phyloP scores from a whole-genome alignment of 441 rosid species.

The Melastoma candidum region DNA sequence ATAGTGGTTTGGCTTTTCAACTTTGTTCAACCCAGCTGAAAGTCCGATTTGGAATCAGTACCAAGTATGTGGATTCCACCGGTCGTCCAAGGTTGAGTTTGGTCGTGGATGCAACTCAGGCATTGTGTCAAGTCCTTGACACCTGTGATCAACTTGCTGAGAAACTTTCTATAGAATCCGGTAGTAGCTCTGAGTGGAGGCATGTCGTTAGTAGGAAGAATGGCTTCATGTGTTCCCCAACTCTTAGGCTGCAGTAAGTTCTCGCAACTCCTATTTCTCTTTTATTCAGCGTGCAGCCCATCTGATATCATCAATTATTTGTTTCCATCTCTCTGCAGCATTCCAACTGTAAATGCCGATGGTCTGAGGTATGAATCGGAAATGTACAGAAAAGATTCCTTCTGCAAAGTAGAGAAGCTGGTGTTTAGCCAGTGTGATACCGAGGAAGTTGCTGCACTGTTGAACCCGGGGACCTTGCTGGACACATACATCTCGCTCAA shows the following conservation, averaged over 20 bases:
- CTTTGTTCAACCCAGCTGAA: constrained; percentile 47
- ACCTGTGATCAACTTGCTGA: constrained; percentile 43
- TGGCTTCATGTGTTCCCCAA: constrained; percentile 27
- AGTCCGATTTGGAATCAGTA: constrained; percentile 46
- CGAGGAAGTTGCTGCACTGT: constrained; percentile 35
- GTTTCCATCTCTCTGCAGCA: constrained; percentile 29
- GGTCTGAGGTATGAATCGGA: constrained; percentile 42
- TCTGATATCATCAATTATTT: background rate
- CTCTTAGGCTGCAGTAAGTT: constrained; percentile 68
- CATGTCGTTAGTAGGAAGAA: constrained; percentile 26
- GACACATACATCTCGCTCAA: constrained; percentile 55
- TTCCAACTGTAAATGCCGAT: constrained; percentile 40
- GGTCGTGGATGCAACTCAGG: constrained; percentile 41
- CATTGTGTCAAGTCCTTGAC: constrained; percentile 45
- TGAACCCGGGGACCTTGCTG: constrained; percentile 36
- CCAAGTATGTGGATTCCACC: constrained; percentile 37
- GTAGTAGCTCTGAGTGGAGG: constrained; percentile 64
- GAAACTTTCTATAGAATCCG: constrained; percentile 31
- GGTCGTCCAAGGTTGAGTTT: constrained; percentile 70
- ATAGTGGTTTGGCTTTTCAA: constrained; percentile 36
- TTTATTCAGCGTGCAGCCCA: background rate
- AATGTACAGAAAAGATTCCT: constrained; percentile 50
- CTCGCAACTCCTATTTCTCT: background rate
- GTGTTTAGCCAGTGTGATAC: constrained; percentile 34
- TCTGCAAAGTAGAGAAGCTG: constrained; percentile 42